Conservation (phyloP, 768 basidiomycete species). For the Hortiboletus campestris region DNA sequence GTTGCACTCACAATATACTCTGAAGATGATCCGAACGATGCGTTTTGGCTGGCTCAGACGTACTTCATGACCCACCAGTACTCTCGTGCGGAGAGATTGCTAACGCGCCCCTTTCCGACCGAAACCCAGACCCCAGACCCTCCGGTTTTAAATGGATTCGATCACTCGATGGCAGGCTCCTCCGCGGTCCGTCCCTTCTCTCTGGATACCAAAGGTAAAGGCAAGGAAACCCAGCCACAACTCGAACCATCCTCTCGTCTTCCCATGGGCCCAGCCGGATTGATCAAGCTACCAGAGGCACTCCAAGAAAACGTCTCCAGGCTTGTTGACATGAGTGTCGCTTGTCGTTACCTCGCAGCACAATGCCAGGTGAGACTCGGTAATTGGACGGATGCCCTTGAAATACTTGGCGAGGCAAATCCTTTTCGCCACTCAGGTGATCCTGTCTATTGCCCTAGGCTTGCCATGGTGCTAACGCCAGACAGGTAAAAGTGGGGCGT, state of each 20-base stretch:
- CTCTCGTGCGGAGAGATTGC: constrained; percentile 86
- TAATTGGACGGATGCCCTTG: constrained; percentile 87
- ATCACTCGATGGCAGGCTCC: constrained; percentile 18
- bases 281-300: constrained; percentile 66
- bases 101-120: constrained; percentile 81
- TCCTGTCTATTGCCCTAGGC: not conserved
- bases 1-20: constrained; percentile 1
- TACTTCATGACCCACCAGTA: constrained; percentile 97
- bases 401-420: constrained; percentile 91
- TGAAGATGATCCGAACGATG: constrained; percentile 92
- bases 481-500: constrained; percentile 60
- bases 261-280: constrained; percentile 68
- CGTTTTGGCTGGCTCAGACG: constrained; percentile 98
- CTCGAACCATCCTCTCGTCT: constrained; percentile 48
- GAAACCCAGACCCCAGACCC: constrained; percentile 40
- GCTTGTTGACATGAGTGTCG: constrained; percentile 91
- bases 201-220: constrained; percentile 55
- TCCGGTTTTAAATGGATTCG: constrained; percentile 26
- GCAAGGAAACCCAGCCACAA: constrained; percentile 47
- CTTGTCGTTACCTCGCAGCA: constrained; percentile 94
- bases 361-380: constrained; percentile 92
- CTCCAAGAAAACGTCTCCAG: constrained; percentile 66
- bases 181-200: constrained; percentile 44
- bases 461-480: constrained; percentile 5
- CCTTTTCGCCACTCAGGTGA: constrained; percentile 76